phyloP scores from a whole-genome alignment of 1,284 basidiomycete genomes.

The Boletus mariae region DNA sequence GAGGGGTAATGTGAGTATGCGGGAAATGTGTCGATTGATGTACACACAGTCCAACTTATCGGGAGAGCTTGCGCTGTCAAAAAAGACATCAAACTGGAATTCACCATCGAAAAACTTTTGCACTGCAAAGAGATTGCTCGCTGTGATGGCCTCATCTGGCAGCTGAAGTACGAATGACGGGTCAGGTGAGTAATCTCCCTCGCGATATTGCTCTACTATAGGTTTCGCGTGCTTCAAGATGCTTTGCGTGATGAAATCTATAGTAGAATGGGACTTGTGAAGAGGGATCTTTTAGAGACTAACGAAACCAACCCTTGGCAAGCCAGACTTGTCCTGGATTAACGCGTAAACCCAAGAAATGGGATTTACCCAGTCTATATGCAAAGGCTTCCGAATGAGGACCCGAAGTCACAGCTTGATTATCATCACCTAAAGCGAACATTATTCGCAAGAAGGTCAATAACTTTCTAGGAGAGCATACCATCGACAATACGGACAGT shows the following conservation, averaged over 20 bases:
- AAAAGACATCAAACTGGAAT: conserved; percentile 86
- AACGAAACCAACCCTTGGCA: conserved; percentile 61
- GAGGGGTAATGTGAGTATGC: conserved; percentile 10
- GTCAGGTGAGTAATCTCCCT: conserved; percentile 58
- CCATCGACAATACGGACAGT: conserved; percentile 79
- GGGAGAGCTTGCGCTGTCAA: conserved; percentile 66
- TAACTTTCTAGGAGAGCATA: conserved; percentile 30
- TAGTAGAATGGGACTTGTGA: conserved; percentile 1
- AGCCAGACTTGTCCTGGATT: conserved; percentile 74
- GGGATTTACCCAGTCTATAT: conserved; percentile 66
- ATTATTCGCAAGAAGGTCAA: conserved; percentile 1
- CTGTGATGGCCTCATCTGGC: conserved; percentile 66
- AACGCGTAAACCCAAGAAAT: conserved; percentile 65
- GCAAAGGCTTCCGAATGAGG: conserved; percentile 58
- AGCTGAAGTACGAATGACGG: conserved; percentile 77
- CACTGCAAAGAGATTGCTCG: conserved; percentile 79
- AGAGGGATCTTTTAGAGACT: neutral
- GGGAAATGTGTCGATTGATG: conserved; percentile 1
- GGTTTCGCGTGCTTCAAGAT: conserved; percentile 59
- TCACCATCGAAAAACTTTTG: conserved; percentile 83
- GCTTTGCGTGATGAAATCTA: conserved; percentile 66
- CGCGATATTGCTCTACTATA: conserved; percentile 53
- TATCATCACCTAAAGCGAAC: conserved; percentile 49
- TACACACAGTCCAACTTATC: conserved; percentile 59
- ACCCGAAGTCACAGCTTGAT: conserved; percentile 50